A percentile compares a stretch with the other conserved stretches of the same genome.
These are phyloP conservation scores for Chrysanthemum seticuspe DNA, from an alignment of 129 eudicot genomes.

Conservation along the genomic window DNA sequence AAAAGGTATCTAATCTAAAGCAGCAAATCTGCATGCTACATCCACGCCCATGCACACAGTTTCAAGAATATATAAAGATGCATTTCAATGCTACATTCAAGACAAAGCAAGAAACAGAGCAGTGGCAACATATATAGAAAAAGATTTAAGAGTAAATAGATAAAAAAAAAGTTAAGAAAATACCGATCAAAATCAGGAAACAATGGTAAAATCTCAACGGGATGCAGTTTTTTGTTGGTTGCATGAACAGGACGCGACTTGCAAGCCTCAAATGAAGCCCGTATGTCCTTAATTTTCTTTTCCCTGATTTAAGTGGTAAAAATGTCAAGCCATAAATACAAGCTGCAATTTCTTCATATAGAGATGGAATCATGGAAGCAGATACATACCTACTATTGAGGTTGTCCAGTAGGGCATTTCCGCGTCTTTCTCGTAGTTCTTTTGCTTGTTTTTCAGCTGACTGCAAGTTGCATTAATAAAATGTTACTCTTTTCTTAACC, in stretches of 20 bases:
- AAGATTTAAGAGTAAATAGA: not conserved
- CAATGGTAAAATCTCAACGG: constrained; percentile 75
- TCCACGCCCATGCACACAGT: not conserved
- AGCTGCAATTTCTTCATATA: not conserved
- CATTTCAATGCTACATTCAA: not conserved
- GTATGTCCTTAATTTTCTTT: constrained; percentile 72
- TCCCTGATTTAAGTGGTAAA: constrained; percentile 47
- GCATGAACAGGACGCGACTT: constrained; percentile 83
- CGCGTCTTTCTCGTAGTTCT: constrained; percentile 76
- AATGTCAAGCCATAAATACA: constrained; percentile 7
- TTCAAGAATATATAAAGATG: not conserved
- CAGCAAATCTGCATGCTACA: not conserved
- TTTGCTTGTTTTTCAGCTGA: constrained; percentile 92
- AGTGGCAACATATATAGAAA: not conserved
- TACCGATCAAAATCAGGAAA: constrained; percentile 93
- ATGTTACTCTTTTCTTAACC: constrained; percentile 10
- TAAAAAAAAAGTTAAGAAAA: not conserved
- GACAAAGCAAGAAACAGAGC: not conserved
- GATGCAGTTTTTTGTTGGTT: constrained; percentile 61
- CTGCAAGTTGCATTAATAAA: constrained; percentile 37
- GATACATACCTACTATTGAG: constrained; percentile 59
- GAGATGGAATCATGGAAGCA: constrained; percentile 1
- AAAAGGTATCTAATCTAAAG: not conserved
- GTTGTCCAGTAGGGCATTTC: constrained; percentile 54
- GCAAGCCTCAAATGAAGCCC: constrained; percentile 90